These are phyloP conservation scores for Gardenia jasminoides DNA, from an alignment of 257 asterid species.

Conservation along the genomic window DNA sequence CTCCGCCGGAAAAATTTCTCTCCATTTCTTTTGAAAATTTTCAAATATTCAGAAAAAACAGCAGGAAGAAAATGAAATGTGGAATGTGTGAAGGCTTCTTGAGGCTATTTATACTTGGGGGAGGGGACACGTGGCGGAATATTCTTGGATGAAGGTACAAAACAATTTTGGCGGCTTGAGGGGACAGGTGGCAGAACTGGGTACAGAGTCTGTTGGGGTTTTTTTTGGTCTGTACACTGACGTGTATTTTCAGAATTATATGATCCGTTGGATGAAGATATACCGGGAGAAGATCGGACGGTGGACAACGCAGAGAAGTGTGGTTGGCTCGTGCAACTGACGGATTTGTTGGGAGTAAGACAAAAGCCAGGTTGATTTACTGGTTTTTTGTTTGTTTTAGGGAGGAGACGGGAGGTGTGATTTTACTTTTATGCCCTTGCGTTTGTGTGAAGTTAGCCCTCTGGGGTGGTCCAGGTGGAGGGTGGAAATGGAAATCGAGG, in stretches of 20 bases:
- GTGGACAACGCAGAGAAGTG: not conserved
- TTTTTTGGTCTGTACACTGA: not conserved
- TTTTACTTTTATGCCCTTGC: too few relatives aligned
- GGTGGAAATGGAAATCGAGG: conserved; percentile 1
- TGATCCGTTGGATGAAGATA: not conserved
- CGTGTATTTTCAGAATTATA: not conserved
- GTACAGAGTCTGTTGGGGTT: conserved; percentile 1
- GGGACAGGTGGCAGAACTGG: conserved; percentile 22
- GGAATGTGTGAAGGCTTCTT: not conserved
- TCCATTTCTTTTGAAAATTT: conserved; percentile 23
- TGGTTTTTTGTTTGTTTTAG: too few relatives aligned
- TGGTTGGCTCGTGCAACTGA: conserved; percentile 11
- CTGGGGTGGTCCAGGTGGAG: not conserved
- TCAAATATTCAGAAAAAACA: not conserved
- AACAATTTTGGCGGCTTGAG: conserved; percentile 8
- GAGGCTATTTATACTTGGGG: not conserved
- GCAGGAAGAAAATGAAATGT: not conserved
- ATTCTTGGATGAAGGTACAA: not conserved
- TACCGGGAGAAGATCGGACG: conserved; percentile 1
- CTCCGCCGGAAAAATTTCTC: conserved; percentile 22
- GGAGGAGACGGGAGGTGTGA: too few relatives aligned
- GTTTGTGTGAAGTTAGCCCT: too few relatives aligned
- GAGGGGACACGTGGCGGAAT: conserved; percentile 18
- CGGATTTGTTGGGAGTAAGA: not conserved
- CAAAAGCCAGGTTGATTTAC: not conserved